Conservation (phyloP, 805 yeast species). For the Candida yuanshanica region DNA sequence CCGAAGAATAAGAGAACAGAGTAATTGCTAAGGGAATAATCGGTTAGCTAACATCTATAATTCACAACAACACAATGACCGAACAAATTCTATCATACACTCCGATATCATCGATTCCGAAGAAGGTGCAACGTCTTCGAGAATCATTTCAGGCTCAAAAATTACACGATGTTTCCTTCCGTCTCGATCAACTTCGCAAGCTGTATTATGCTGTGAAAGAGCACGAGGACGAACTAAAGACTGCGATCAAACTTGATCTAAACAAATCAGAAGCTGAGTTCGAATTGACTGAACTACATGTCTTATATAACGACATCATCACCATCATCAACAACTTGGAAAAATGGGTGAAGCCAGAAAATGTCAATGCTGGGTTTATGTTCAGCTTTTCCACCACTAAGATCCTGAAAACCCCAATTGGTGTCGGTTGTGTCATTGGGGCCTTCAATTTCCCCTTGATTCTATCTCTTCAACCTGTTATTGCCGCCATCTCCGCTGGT, state of each 20-base stretch:
- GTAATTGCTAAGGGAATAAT: no score
- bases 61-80: background rate
- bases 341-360: constrained; percentile 53
- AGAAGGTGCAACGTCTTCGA: constrained; percentile 3
- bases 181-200: constrained; percentile 61
- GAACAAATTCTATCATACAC: constrained; percentile 4
- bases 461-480: constrained; percentile 57
- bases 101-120: constrained; percentile 5
- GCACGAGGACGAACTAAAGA: constrained; percentile 45
- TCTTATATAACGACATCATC: constrained; percentile 48
- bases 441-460: constrained; percentile 80
- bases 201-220: constrained; percentile 60
- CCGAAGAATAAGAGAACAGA: no score
- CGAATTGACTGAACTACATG: constrained; percentile 47
- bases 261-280: constrained; percentile 62
- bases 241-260: constrained; percentile 63
- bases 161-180: constrained; percentile 44
- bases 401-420: constrained; percentile 38
- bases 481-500: constrained; percentile 83
- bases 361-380: constrained; percentile 14
- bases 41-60: no score
- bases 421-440: constrained; percentile 65
- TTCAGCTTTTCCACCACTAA: constrained; percentile 16
- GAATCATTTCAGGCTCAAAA: constrained; percentile 36
- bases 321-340: constrained; percentile 54